Evolutionary conservation across 2,329 filamentous ascomycete species (phyloP).

Genomic region (Sporothrix luriei): DNA sequence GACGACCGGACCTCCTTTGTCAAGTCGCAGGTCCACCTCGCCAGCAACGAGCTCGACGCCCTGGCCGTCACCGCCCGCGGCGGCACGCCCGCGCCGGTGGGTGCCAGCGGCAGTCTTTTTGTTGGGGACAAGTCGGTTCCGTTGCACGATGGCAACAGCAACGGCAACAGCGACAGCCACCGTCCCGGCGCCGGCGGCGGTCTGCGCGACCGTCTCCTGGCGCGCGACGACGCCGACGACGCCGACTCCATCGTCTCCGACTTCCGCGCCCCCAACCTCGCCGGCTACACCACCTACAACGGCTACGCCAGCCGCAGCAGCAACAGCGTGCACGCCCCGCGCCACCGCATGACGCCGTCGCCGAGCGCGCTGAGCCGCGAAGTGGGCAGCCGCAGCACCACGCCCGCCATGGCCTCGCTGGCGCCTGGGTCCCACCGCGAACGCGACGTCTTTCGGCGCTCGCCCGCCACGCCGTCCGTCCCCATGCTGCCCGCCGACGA

Average conservation of each 20-base stretch:
- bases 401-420: not conserved
- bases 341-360: conserved; percentile 2
- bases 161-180: too few species aligned
- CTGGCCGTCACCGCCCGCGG: conserved; percentile 79
- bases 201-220: conserved; percentile 23
- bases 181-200: not conserved
- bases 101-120: not conserved
- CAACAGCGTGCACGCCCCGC: not conserved
- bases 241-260: conserved; percentile 27
- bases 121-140: not conserved
- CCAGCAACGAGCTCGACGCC: conserved; percentile 77
- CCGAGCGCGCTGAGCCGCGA: conserved; percentile 17
- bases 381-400: not conserved
- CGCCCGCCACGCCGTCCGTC: conserved; percentile 22
- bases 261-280: not conserved
- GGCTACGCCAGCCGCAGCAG: not conserved
- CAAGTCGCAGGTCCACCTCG: conserved; percentile 77
- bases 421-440: not conserved
- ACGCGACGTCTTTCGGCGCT: not conserved
- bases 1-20: conserved; percentile 89
- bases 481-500: conserved; percentile 24
- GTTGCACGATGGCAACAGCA: too few species aligned
- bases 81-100: conserved; percentile 50
- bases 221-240: conserved; percentile 26
- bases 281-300: too few species aligned